These are phyloP conservation scores for Saccharomycopsis sp. DNA, from an alignment of 805 yeast species.

Conservation along the genomic window DNA sequence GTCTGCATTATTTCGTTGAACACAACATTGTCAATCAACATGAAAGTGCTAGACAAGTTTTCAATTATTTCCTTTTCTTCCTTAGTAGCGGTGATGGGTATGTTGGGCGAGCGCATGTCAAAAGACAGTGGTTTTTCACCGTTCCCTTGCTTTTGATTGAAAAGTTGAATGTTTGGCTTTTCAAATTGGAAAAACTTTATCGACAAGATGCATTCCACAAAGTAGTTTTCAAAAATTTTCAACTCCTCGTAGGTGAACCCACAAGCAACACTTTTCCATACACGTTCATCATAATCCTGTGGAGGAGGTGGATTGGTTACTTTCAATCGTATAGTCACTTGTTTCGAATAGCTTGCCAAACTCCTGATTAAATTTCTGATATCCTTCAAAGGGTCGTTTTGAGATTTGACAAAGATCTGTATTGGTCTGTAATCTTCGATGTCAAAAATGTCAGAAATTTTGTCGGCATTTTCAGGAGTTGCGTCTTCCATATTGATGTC, in stretches of 20 bases:
- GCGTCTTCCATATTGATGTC: slow-evolving; percentile 25
- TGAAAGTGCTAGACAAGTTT: slow-evolving; percentile 83
- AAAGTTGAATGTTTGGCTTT: slow-evolving; percentile 22
- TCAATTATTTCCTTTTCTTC: slow-evolving; percentile 96
- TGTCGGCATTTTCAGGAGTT: slow-evolving; percentile 32
- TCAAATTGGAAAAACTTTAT: slow-evolving; percentile 60
- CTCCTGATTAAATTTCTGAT: slow-evolving; percentile 83
- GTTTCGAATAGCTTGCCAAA: slow-evolving; percentile 78
- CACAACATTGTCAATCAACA: slow-evolving; percentile 90
- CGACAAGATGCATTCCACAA: slow-evolving; percentile 78
- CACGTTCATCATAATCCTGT: slow-evolving; percentile 42
- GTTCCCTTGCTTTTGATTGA: slow-evolving; percentile 21
- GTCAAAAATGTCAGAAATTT: slow-evolving; percentile 68
- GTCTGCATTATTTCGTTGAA: slow-evolving; percentile 84
- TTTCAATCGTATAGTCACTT: slow-evolving; percentile 81
- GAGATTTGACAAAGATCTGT: slow-evolving; percentile 59
- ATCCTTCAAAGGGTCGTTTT: slow-evolving; percentile 68
- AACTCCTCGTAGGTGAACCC: slow-evolving; percentile 78
- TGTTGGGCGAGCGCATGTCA: slow-evolving; percentile 71
- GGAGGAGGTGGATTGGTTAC: slow-evolving; percentile 80
- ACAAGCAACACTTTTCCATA: slow-evolving; percentile 83
- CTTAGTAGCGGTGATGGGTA: slow-evolving; percentile 80
- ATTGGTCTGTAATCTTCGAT: slow-evolving; percentile 92
- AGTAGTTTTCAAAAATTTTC: slow-evolving; percentile 61
- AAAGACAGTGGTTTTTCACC: slow-evolving; percentile 31